Evolutionary conservation across 1,139 yeast genomes (phyloP), one percentile per base, ranked within the genome.

Genomic region (Sporopachydermia cereana): DNA sequence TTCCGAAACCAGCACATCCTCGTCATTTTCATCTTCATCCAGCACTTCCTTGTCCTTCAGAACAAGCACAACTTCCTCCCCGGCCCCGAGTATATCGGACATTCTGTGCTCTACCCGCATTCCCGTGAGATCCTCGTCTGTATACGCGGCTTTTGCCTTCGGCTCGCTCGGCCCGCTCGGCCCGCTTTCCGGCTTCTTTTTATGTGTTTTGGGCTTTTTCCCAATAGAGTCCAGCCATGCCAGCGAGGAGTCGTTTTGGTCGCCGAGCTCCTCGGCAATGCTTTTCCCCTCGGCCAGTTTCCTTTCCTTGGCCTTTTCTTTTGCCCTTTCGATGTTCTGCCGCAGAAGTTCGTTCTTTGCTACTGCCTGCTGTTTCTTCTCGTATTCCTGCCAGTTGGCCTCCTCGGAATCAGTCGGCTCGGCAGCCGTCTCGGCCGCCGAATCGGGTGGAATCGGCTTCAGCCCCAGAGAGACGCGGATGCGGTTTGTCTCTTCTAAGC

Each of bases 31-130:
- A 34, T 65, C 74, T 2, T 72, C 78, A 34, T 70, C 78, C 23
- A 75, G 53, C 2, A 84, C 62, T 3, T 67, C 66, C 1, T 66
- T 58, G 50, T 86, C 96, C 47, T 79, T 74, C 42, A 85, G 63
- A 0, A 91, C 84, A 45, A 86, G 63, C 1, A 84, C 67, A 0
- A 76, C 74, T 20, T 74, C 76, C n/a, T 66, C 66, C 4, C 56
- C 55, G n/a, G 69, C 48, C 3, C 54, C 58, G 2, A 57, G 56
- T n/a, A 77, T 54, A 21, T 73, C 77, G 3, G 57, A 55, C 3
- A 64, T 45, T 39, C 60, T 62, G 56, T 77, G 84, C 0, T 68
- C 71, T 7, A 79, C 71, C 41, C 62, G 66, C 2, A 74, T 48
- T 1, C 74, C 74, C 3, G 57, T 54, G 18, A 66, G 49, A 44